A percentile compares a stretch with the other conserved stretches of the same genome.
phyloP scores from a whole-genome alignment of 345 rosid genomes.

The Eucalyptus decipiens region DNA sequence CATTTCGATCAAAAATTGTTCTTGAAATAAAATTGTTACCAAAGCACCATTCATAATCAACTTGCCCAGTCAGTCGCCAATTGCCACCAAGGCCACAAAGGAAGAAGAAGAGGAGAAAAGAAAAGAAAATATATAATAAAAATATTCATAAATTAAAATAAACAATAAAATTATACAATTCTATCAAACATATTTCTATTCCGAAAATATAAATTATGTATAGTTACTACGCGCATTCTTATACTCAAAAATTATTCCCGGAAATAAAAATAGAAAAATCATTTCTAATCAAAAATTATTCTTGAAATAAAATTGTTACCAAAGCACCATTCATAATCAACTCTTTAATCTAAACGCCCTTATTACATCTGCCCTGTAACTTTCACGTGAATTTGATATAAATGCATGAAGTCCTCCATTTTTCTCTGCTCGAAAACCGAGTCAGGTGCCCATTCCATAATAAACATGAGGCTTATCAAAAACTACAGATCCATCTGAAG shows the following conservation, averaged over 20 bases:
- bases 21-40: fast-evolving
- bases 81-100: fast-evolving
- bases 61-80: fast-evolving
- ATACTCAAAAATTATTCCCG: too few relatives aligned
- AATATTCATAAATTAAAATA: too few relatives aligned
- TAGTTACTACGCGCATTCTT: too few relatives aligned
- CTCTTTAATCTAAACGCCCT: neutral
- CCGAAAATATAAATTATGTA: fast-evolving
- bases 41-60: fast-evolving
- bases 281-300: too few relatives aligned
- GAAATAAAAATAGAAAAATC: too few relatives aligned
- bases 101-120: too few relatives aligned
- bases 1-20: too few relatives aligned
- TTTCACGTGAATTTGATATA: neutral
- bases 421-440: neutral
- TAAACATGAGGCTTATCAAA: neutral
- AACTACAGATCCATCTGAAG: neutral
- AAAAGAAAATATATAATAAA: too few relatives aligned
- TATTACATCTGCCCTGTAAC: neutral
- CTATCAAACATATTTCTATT: fast-evolving
- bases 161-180: too few relatives aligned
- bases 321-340: fast-evolving
- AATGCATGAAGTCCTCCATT: neutral
- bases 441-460: neutral
- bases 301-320: fast-evolving